Evolutionary conservation across 768 basidiomycete genomes (phyloP).

Genomic region (Chiua virens): DNA sequence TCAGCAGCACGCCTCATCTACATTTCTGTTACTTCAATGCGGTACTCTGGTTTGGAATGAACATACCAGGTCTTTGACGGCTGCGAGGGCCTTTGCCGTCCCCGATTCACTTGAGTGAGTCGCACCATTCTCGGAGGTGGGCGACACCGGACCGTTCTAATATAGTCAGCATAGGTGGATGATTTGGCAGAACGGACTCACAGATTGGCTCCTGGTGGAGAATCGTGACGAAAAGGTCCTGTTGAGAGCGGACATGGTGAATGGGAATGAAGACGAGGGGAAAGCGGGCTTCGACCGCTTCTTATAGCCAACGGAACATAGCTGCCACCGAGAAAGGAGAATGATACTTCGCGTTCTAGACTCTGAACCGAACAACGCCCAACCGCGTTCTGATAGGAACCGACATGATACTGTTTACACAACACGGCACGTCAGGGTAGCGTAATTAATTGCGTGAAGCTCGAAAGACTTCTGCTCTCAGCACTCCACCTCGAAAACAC

Average conservation of each 20-base stretch:
- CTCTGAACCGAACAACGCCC: slow-evolving; percentile 22
- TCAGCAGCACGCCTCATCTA: slow-evolving; percentile 33
- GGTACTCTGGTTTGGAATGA: background rate
- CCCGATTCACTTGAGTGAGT: slow-evolving; percentile 13
- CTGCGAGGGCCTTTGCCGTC: slow-evolving; percentile 24
- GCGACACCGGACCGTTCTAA: slow-evolving; percentile 12
- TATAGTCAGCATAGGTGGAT: background rate
- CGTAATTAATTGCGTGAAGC: too few species aligned
- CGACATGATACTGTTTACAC: too few species aligned
- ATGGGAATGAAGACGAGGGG: slow-evolving; percentile 3
- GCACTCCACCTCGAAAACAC: too few species aligned
- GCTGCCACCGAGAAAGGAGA: slow-evolving; percentile 17
- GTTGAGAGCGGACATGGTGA: slow-evolving; percentile 28
- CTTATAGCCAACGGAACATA: slow-evolving; percentile 24
- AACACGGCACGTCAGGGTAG: too few species aligned
- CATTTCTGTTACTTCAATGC: background rate
- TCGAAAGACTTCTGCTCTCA: too few species aligned
- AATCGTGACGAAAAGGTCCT: slow-evolving; percentile 32
- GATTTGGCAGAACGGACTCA: slow-evolving; percentile 7
- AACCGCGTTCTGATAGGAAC: slow-evolving; percentile 4
- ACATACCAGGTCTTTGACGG: slow-evolving; percentile 31
- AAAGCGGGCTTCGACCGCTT: slow-evolving; percentile 1
- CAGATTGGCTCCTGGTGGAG: slow-evolving; percentile 26
- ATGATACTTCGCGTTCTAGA: slow-evolving; percentile 8
- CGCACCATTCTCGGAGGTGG: slow-evolving; percentile 10